These are phyloP conservation scores for Miamiensis avidus DNA, from an alignment of 169 alveolate genomes.

Conservation along the genomic window DNA sequence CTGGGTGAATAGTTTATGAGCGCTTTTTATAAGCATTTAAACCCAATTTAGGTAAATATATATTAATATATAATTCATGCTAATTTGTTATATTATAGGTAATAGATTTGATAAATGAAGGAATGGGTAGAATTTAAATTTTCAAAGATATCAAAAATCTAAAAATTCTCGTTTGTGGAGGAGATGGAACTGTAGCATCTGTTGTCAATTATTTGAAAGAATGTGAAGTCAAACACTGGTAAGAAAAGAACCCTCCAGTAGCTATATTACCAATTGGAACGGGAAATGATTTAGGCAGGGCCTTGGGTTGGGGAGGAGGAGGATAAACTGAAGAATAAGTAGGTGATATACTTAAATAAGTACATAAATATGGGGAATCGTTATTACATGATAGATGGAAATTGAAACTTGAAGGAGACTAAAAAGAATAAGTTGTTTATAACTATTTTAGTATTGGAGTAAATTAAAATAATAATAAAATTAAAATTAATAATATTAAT, in stretches of 20 bases:
- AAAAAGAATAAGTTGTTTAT: conserved; percentile 15
- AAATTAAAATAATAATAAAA: too few relatives aligned
- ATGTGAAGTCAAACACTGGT: conserved; percentile 7
- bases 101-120: conserved; percentile 29
- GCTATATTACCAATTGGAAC: conserved; percentile 47
- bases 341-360: conserved; percentile 4
- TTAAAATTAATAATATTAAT: too few relatives aligned
- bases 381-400: conserved; percentile 43
- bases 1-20: conserved; percentile 26
- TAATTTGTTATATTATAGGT: not conserved
- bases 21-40: conserved; percentile 23
- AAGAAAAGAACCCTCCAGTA: conserved; percentile 31
- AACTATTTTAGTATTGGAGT: conserved; percentile 45
- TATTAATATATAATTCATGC: too few relatives aligned
- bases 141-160: conserved; percentile 18
- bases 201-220: conserved; percentile 41
- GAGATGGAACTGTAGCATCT: conserved; percentile 52
- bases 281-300: conserved; percentile 48
- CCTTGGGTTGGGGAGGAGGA: conserved; percentile 44
- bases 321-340: conserved; percentile 12
- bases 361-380: conserved; percentile 21
- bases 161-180: conserved; percentile 32
- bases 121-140: conserved; percentile 9
- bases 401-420: not conserved
- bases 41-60: conserved; percentile 28